Evolutionary conservation across 352 stramenopile genomes (phyloP).

Genomic region (Phytophthora pini): DNA sequence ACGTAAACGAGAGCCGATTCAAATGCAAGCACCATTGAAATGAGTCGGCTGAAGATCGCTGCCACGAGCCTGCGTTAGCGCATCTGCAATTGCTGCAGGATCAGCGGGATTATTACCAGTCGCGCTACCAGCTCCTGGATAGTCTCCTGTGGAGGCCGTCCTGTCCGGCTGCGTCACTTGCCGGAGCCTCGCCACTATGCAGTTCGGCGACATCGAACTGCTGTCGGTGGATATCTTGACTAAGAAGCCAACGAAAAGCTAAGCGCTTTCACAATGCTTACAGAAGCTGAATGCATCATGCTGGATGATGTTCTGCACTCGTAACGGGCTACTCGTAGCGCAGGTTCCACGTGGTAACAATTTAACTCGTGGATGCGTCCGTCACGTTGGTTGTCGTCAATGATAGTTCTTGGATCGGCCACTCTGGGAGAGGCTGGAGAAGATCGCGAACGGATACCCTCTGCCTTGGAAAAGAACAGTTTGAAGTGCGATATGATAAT

Average conservation of each 20-base stretch:
- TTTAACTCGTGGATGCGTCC: too few species aligned
- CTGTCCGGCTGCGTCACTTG: constrained; percentile 38
- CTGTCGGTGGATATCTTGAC: constrained; percentile 6
- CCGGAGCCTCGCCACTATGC: constrained; percentile 9
- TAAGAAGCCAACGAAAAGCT: constrained; percentile 16
- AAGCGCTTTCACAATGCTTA: constrained; percentile 18
- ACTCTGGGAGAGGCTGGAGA: too few species aligned
- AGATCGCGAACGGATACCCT: too few species aligned
- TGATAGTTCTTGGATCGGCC: too few species aligned
- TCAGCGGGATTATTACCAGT: constrained; percentile 40
- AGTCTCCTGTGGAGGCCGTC: constrained; percentile 32
- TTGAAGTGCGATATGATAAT: too few species aligned
- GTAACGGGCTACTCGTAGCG: too few species aligned
- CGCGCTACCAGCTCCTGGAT: constrained; percentile 33
- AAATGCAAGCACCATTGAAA: constrained; percentile 40
- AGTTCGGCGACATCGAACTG: constrained; percentile 23
- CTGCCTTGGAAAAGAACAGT: too few species aligned
- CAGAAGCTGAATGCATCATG: constrained; percentile 38
- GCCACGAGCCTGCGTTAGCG: constrained; percentile 52
- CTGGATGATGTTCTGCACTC: constrained; percentile 30
- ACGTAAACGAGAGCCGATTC: too few species aligned
- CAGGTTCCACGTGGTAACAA: too few species aligned
- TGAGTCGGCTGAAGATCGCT: constrained; percentile 61
- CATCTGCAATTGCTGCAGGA: constrained; percentile 47
- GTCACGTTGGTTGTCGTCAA: too few species aligned